These are phyloP conservation scores for Tarenaya hassleriana DNA, from an alignment of 345 rosid species.

Conservation along the genomic window DNA sequence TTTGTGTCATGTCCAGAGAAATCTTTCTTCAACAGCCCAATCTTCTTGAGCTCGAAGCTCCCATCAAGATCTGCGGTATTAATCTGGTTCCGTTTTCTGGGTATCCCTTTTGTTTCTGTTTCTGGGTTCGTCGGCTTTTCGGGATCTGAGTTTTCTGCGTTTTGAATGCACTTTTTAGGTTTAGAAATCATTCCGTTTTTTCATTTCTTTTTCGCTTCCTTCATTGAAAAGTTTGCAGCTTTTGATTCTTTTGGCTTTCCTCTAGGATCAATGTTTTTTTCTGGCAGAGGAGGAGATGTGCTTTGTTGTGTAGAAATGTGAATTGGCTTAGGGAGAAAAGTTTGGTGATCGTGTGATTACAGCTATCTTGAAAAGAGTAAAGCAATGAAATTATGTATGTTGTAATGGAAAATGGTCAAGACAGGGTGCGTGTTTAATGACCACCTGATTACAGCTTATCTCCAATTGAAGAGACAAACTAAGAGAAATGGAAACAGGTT, in stretches of 20 bases:
- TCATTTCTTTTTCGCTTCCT: too few species aligned
- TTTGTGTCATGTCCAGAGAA: constrained; percentile 54
- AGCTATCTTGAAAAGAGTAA: not conserved
- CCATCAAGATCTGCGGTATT: constrained; percentile 92
- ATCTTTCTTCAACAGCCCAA: constrained; percentile 82
- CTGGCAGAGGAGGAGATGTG: not conserved
- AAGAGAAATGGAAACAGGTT: too few species aligned
- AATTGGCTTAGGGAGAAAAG: constrained; percentile 22
- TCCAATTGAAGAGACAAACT: constrained; percentile 27
- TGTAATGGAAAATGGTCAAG: constrained; percentile 14
- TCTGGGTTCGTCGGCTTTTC: not conserved
- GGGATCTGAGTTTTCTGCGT: constrained; percentile 22
- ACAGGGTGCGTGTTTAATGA: constrained; percentile 27
- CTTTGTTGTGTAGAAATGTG: constrained; percentile 8
- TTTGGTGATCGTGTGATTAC: constrained; percentile 19
- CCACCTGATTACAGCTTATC: constrained; percentile 33
- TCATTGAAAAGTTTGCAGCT: not conserved
- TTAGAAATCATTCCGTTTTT: too few species aligned
- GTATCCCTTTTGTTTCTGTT: not conserved
- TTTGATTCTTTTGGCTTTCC: constrained; percentile 2
- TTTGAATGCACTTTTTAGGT: not conserved
- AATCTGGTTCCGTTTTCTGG: not conserved
- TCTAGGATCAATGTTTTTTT: constrained; percentile 2
- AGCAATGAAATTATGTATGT: constrained; percentile 5
- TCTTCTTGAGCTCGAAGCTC: constrained; percentile 87